Evolutionary conservation across 768 basidiomycete genomes (phyloP).

Genomic region (Lyophyllum atratum): DNA sequence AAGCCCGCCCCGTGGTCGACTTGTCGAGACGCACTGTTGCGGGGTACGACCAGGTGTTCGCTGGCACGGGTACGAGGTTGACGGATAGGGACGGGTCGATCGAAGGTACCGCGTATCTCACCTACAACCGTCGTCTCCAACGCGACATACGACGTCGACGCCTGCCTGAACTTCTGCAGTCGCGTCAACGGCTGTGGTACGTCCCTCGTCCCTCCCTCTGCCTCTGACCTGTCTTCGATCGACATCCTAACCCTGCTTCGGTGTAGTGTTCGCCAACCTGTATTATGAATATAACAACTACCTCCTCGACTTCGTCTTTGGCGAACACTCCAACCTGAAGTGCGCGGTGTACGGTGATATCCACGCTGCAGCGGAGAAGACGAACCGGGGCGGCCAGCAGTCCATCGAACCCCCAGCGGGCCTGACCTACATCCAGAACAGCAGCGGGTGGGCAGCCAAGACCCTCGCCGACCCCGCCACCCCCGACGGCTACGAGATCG

Average conservation of each 20-base stretch:
- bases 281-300: conserved; percentile 52
- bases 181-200: conserved; percentile 41
- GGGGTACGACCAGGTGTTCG: conserved; percentile 41
- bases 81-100: conserved; percentile 44
- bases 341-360: conserved; percentile 47
- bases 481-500: conserved; percentile 46
- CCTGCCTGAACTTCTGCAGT: conserved; percentile 42
- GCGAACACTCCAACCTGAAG: conserved; percentile 45
- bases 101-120: conserved; percentile 48
- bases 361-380: conserved; percentile 45
- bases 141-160: conserved; percentile 45
- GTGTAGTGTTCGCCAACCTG: conserved; percentile 47
- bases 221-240: not conserved
- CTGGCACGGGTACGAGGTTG: conserved; percentile 33
- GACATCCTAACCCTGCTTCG: not conserved
- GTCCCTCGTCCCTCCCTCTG: conserved; percentile 20
- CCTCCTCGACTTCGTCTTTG: conserved; percentile 38
- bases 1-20: not conserved
- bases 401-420: conserved; percentile 34
- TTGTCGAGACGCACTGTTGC: conserved; percentile 21
- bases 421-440: conserved; percentile 44
- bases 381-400: conserved; percentile 45
- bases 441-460: conserved; percentile 41
- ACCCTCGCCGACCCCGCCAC: conserved; percentile 36
- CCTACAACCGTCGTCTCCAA: conserved; percentile 47